Conservation (phyloP, 495 filamentous ascomycete genomes). For the Neurospora sp. region DNA sequence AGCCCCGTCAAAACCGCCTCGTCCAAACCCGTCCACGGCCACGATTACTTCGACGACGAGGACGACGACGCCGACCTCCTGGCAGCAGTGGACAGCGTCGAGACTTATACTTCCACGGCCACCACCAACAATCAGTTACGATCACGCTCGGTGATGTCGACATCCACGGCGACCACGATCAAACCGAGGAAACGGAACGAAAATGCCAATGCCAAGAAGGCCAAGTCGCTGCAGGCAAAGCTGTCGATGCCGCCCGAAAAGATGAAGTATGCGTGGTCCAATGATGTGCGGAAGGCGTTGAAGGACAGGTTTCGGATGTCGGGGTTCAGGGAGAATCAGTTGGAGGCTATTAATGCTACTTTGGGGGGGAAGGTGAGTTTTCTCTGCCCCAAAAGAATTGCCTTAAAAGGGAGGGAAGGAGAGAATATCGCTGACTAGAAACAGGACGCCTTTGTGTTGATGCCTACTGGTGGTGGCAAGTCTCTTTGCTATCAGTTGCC, state of each 20-base stretch:
- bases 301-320: slow-evolving; percentile 71
- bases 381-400: too few species aligned
- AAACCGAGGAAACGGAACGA: slow-evolving; percentile 13
- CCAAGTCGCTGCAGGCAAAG: slow-evolving; percentile 10
- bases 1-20: not conserved
- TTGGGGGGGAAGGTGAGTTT: slow-evolving; percentile 50
- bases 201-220: slow-evolving; percentile 13
- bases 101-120: slow-evolving; percentile 30
- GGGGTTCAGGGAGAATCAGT: slow-evolving; percentile 82
- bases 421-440: not conserved
- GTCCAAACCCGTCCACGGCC: not conserved
- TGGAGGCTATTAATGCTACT: slow-evolving; percentile 92
- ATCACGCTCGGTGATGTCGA: slow-evolving; percentile 23
- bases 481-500: slow-evolving; percentile 95
- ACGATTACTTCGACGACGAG: slow-evolving; percentile 54
- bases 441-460: slow-evolving; percentile 76
- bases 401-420: too few species aligned
- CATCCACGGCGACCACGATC: slow-evolving; percentile 25
- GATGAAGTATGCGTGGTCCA: slow-evolving; percentile 62
- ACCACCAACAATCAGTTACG: slow-evolving; percentile 2
- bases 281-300: slow-evolving; percentile 67
- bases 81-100: slow-evolving; percentile 47
- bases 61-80: slow-evolving; percentile 68
- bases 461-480: slow-evolving; percentile 97
- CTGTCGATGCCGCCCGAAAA: slow-evolving; percentile 26